Percentiles rank a stretch among this genome's conserved stretches.
Conservation (phyloP, 1,284 basidiomycete genomes). For the Fomitopsis schrenkii region DNA sequence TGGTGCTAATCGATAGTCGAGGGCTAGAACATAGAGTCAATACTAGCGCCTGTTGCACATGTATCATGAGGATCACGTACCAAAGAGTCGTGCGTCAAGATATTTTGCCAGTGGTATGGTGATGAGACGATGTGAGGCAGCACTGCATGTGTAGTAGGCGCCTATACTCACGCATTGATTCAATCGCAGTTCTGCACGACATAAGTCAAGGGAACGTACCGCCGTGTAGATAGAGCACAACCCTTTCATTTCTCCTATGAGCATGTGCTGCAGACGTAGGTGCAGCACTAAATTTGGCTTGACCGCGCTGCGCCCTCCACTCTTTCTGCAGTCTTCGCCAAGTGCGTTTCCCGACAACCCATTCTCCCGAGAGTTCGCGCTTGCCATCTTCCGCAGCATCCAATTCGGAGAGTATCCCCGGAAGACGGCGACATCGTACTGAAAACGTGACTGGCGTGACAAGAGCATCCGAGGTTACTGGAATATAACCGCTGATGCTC, state of each 20-base stretch:
- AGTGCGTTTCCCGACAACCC: conserved; percentile 90
- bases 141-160: conserved; percentile 92
- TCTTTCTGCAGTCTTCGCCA: conserved; percentile 89
- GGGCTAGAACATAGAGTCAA: conserved; percentile 44
- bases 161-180: conserved; percentile 39
- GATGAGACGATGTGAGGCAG: conserved; percentile 90
- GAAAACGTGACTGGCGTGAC: conserved; percentile 94
- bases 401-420: conserved; percentile 73
- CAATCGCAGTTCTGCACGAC: background rate
- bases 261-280: conserved; percentile 15
- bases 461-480: conserved; percentile 89
- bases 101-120: conserved; percentile 92
- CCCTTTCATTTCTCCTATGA: conserved; percentile 59
- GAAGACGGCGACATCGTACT: conserved; percentile 69
- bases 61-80: conserved; percentile 32
- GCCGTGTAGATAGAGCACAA: conserved; percentile 93
- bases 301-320: conserved; percentile 47
- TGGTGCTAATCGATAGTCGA: conserved; percentile 95
- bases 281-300: conserved; percentile 16
- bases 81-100: conserved; percentile 91
- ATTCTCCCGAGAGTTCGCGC: conserved; percentile 90
- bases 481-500: conserved; percentile 78
- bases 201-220: conserved; percentile 42
- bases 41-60: background rate
- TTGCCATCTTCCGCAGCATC: conserved; percentile 72